Conservation (phyloP, 345 rosid species). For the Gossypium herbaceum region DNA sequence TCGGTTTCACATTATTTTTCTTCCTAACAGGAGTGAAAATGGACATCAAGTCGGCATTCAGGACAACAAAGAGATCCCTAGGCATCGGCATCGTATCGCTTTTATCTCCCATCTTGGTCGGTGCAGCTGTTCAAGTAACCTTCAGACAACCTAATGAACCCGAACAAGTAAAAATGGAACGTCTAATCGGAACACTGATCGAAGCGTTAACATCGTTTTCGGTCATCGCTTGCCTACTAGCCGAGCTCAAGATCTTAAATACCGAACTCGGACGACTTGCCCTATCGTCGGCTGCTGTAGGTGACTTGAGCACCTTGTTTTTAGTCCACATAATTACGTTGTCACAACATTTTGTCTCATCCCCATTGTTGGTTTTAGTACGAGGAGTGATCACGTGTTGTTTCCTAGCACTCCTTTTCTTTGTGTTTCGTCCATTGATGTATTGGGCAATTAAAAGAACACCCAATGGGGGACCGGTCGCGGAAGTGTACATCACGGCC, state of each 20-base stretch:
- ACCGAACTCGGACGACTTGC: slow-evolving; percentile 45
- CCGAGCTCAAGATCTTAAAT: slow-evolving; percentile 41
- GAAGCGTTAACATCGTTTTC: slow-evolving; percentile 37
- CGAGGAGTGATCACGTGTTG: background rate
- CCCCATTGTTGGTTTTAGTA: background rate
- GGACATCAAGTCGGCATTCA: slow-evolving; percentile 29
- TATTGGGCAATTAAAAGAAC: slow-evolving; percentile 23
- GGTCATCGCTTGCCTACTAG: slow-evolving; percentile 38
- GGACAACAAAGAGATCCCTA: slow-evolving; percentile 25
- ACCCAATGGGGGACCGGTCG: slow-evolving; percentile 34
- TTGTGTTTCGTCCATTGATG: slow-evolving; percentile 32
- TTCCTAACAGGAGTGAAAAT: slow-evolving; percentile 53
- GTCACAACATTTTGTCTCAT: background rate
- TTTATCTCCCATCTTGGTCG: slow-evolving; percentile 20
- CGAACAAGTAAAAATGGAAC: background rate
- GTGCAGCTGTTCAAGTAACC: background rate
- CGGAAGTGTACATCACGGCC: slow-evolving; percentile 14
- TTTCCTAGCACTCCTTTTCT: slow-evolving; percentile 9
- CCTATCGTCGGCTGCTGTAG: slow-evolving; percentile 34
- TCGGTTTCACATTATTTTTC: slow-evolving; percentile 39
- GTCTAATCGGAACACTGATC: background rate
- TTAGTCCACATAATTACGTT: background rate
- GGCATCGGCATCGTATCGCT: slow-evolving; percentile 26
- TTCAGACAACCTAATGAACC: too few species aligned
- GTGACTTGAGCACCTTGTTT: slow-evolving; percentile 15